Evolutionary conservation across 2,329 filamentous ascomycete genomes (phyloP), one percentile per base, ranked within the genome.

Genomic region (Grosmannia huntii): DNA sequence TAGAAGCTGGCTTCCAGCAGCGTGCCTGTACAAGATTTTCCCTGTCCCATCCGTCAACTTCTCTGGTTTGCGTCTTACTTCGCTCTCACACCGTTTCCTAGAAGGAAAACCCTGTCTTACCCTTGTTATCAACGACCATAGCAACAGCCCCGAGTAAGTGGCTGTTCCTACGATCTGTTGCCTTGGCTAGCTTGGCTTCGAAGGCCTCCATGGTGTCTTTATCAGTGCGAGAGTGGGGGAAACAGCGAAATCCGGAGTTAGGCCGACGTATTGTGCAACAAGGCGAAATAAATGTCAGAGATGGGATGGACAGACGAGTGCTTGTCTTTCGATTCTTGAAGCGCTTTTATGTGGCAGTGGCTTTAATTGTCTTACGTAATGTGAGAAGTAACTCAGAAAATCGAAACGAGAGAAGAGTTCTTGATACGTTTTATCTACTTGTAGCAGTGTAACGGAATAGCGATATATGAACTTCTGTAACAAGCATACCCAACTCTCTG

Each of bases 1-100:
- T 21, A 57, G 56, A 44, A 44, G 48, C 46, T 57, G 56, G 50
- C 56, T 49, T 44, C 56, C 56, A 41, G 48, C 56, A 23, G 36
- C 56, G 33, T 57, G 49, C 19, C 49, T 33, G 27, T 57, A 57
- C 25, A 57, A 33, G 33, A 53, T 25, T 7, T 57, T 44, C 28
- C 56, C 56, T 57, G 33, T 28, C 33, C 25, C 5, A 3, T 44
- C 19, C 3, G 41, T 44, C 16, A 44, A 7, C 6, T 44, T 44
- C 16, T n/a, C 41, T 44, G 16, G 7, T 44, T 3, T 41, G 9
- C 16, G 4, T 44, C 14, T 21, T 6, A 6, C 36, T 16, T 6
- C 14, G 16, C 16, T 21, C 19, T n/a, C 19, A n/a, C 16, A 16
- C 7, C 1, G 16, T n/a, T 44, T 6, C 3, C 16, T 19, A 44